These are phyloP conservation scores for Lyophyllum decastes DNA, from an alignment of 768 basidiomycete species.

Conservation along the genomic window DNA sequence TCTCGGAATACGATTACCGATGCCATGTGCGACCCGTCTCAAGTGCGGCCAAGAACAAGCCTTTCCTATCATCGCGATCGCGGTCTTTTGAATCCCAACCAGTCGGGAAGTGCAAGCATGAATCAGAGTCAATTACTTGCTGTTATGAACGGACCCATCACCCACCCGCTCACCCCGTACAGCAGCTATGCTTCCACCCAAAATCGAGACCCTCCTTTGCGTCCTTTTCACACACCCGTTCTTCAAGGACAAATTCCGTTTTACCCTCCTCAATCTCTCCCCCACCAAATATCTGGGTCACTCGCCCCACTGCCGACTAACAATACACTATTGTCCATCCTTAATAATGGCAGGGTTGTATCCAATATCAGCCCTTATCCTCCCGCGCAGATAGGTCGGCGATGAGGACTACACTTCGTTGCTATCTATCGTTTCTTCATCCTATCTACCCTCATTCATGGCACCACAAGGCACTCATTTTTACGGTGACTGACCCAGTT, in stretches of 20 bases:
- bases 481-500: neutral
- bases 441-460: neutral
- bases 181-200: neutral
- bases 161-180: neutral
- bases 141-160: conserved; percentile 37
- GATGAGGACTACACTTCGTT: neutral
- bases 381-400: neutral
- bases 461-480: neutral
- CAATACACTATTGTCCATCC: conserved; percentile 19
- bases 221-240: neutral
- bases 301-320: conserved; percentile 1
- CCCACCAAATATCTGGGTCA: neutral
- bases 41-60: conserved; percentile 50
- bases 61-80: conserved; percentile 41
- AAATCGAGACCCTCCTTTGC: neutral
- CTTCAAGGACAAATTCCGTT: neutral
- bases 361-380: conserved; percentile 5
- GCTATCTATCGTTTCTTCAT: neutral
- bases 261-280: neutral
- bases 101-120: conserved; percentile 46
- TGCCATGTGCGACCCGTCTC: conserved; percentile 33
- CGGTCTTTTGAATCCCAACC: conserved; percentile 25
- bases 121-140: conserved; percentile 51
- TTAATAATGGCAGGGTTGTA: conserved; percentile 14
- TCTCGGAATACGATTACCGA: neutral